Evolutionary conservation across 2,329 filamentous ascomycete genomes (phyloP), one percentile per base, ranked within the genome.

Genomic region (Lecanicillium sp.): DNA sequence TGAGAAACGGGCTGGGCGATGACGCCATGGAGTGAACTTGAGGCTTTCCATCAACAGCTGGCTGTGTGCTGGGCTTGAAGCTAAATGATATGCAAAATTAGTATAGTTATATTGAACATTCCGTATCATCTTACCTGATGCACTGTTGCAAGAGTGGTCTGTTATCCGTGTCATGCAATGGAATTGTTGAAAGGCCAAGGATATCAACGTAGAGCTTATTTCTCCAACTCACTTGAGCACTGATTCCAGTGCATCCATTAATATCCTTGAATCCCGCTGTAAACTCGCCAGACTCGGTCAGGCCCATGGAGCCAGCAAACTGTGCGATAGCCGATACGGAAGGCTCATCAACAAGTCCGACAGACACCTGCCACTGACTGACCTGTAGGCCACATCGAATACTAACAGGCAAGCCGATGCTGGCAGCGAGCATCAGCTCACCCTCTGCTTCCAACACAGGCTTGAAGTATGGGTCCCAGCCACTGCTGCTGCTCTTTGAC

Each of bases 371-470:
- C 34, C 46, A 54, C 4, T 32, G 35, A 12, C 37, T 37, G 15
- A 58, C 46, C 30, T 49, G 42, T 20, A 54, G 20, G 19, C 49
- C 49, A 31, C 44, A 49, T 22, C 53, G 46, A 29, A 59, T 29
- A 15, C 47, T 49, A 13, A 59, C 36, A 6, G 57, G 56, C 14
- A 59, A 44, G 11, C 49, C 55, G 3, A 58, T 46, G 19, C 43
- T 37, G 3, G 53, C 55, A 4, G 50, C 45, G 9, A 55, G 33
- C 30, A 36, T 43, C 17, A 59, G 19, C 10, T 53, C 39, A 12
- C 56, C 56, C 12, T 49, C 39, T 6, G 50, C 55, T 32, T 59
- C 46, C 29, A 59, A 45, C 3, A 50, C 36, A 2, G 55, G 55
- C 41, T 48, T 51, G 40, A 59, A 53, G 34, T 53, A 49, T 4